phyloP scores from a whole-genome alignment of 148 eudicot genomes.

The Rhododendron williamsianum region DNA sequence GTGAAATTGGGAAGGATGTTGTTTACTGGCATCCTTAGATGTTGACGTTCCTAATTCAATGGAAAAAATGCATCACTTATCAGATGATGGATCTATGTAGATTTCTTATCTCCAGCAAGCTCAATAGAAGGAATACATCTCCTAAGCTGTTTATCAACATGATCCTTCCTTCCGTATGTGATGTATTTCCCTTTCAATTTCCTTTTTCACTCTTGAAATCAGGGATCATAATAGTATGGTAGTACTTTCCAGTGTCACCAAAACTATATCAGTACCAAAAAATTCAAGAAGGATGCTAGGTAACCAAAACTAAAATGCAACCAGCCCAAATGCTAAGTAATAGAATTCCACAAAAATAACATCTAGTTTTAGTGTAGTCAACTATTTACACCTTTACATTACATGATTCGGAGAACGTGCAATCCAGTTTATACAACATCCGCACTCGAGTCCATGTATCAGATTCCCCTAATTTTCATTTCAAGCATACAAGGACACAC shows the following conservation, averaged over 20 bases:
- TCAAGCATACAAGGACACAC: neutral
- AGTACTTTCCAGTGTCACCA: neutral
- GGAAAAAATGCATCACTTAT: neutral
- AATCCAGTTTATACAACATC: neutral
- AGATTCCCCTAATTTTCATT: neutral
- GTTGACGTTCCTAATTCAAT: conserved; percentile 41
- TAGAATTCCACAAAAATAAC: neutral
- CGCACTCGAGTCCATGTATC: neutral
- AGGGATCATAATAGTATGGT: neutral
- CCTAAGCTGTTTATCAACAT: neutral
- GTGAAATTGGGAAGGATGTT: conserved; percentile 42
- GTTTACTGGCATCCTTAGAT: conserved; percentile 35
- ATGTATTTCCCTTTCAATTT: neutral
- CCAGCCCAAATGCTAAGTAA: neutral
- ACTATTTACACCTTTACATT: neutral
- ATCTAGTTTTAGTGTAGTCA: neutral
- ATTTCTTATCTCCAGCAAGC: neutral
- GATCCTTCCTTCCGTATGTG: neutral
- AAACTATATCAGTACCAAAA: neutral
- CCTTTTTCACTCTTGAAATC: neutral
- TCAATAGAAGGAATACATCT: neutral
- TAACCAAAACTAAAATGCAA: neutral
- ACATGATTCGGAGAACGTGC: neutral
- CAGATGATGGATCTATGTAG: neutral
- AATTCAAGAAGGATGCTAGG: neutral